A percentile compares a stretch with the other conserved stretches of the same genome.
phyloP scores from a whole-genome alignment of 139 green algal species.

The Choricystis sp. region DNA sequence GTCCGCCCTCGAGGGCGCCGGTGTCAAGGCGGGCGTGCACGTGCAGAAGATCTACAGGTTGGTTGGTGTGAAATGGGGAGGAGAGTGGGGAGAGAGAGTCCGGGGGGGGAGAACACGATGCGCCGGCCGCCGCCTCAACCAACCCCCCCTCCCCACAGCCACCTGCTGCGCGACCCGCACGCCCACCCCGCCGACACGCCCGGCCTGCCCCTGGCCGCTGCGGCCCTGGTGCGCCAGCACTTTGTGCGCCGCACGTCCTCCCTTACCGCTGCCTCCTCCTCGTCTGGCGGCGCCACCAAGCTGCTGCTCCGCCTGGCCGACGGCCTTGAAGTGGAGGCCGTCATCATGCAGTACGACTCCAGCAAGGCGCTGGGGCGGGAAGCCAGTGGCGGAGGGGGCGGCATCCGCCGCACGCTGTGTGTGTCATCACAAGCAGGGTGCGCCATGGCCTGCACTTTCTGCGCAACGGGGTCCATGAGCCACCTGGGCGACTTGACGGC shows the following conservation, averaged over 20 bases:
- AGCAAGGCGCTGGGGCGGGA: slow-evolving; percentile 7
- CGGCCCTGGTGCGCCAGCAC: slow-evolving; percentile 22
- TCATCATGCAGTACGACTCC: slow-evolving; percentile 78
- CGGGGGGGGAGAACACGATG: not conserved
- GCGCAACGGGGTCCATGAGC: slow-evolving; percentile 69
- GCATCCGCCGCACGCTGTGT: slow-evolving; percentile 58
- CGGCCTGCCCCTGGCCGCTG: slow-evolving; percentile 49
- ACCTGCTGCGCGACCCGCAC: slow-evolving; percentile 37
- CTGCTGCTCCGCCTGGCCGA: slow-evolving; percentile 81
- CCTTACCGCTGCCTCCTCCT: slow-evolving; percentile 28
- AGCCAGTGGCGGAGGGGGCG: too few species aligned
- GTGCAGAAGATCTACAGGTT: slow-evolving; percentile 40
- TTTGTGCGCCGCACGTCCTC: slow-evolving; percentile 40
- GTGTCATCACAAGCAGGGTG: slow-evolving; percentile 70
- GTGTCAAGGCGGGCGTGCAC: slow-evolving; percentile 42
- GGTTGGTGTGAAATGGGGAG: not conserved
- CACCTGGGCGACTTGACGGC: slow-evolving; percentile 70
- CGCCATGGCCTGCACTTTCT: slow-evolving; percentile 95
- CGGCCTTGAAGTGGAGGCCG: slow-evolving; percentile 70
- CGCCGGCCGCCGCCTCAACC: not conserved
- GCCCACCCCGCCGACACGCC: slow-evolving; percentile 36
- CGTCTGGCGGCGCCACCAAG: slow-evolving; percentile 53
- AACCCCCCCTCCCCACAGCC: slow-evolving; percentile 15
- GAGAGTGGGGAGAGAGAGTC: not conserved
- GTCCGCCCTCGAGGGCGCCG: slow-evolving; percentile 28